phyloP scores from a whole-genome alignment of 305 asterid species.

The Fraxinus sp. region DNA sequence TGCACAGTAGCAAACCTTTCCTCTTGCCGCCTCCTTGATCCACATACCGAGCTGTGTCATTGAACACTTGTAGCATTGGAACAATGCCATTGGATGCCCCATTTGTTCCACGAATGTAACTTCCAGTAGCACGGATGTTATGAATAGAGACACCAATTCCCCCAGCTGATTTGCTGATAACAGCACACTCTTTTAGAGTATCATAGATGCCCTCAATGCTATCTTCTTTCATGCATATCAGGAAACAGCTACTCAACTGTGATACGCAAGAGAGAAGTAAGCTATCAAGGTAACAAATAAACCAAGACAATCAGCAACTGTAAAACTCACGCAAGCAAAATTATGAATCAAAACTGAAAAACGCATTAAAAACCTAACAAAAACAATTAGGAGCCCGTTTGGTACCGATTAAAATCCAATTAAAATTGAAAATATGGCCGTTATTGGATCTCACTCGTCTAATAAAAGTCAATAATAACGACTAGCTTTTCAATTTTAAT shows the following conservation, averaged over 20 bases:
- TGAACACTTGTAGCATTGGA: constrained; percentile 93
- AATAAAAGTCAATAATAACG: no score
- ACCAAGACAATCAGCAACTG: background rate
- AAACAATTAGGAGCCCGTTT: background rate
- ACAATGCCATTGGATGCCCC: constrained; percentile 95
- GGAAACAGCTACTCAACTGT: constrained; percentile 95
- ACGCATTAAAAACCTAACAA: no score
- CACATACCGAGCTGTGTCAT: constrained; percentile 95
- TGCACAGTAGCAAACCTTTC: constrained; percentile 43
- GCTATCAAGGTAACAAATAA: background rate
- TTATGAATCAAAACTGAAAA: background rate
- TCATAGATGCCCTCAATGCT: constrained; percentile 96
- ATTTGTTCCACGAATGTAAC: constrained; percentile 96
- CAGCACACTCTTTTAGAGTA: constrained; percentile 95
- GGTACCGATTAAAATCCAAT: background rate
- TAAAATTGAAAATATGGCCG: no score
- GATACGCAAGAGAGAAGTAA: constrained; percentile 9
- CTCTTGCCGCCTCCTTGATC: constrained; percentile 99
- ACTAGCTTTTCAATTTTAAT: no score
- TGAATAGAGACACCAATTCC: constrained; percentile 93
- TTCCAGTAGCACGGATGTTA: constrained; percentile 93
- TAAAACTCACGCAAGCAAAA: background rate
- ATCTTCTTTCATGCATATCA: constrained; percentile 96
- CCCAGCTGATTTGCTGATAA: constrained; percentile 96
- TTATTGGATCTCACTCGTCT: no score